These are phyloP conservation scores for Aspergillus sp. DNA, from an alignment of 2,329 filamentous ascomycete genomes.

Conservation along the genomic window DNA sequence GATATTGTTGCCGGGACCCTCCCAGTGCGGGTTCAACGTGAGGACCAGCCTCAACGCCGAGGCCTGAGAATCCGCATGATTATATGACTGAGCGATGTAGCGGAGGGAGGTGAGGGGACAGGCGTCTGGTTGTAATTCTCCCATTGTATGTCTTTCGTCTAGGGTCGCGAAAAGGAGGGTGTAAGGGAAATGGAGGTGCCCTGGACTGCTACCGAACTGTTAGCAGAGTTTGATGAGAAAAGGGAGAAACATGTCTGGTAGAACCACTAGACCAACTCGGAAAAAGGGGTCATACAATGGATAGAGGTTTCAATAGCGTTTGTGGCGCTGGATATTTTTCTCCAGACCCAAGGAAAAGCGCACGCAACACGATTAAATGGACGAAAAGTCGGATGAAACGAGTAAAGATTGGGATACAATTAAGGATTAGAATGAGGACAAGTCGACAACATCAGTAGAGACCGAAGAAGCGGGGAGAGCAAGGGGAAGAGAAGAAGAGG, in stretches of 20 bases:
- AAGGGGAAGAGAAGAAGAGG: conserved; percentile 9
- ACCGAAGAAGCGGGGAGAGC: conserved; percentile 8
- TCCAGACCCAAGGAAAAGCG: not conserved
- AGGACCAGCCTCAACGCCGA: conserved; percentile 79
- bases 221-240: not conserved
- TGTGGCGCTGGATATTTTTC: not conserved
- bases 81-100: conserved; percentile 75
- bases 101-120: conserved; percentile 24
- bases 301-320: not conserved
- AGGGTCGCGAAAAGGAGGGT: not conserved
- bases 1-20: conserved; percentile 67
- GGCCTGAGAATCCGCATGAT: conserved; percentile 70
- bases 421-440: conserved; percentile 3
- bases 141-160: conserved; percentile 20
- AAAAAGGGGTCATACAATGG: not conserved
- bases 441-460: conserved; percentile 7
- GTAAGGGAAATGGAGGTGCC: too few relatives aligned
- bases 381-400: not conserved
- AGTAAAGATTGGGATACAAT: not conserved
- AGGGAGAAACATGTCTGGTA: not conserved
- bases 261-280: not conserved
- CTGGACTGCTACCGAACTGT: not conserved
- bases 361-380: not conserved
- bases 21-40: conserved; percentile 81
- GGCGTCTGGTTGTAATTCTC: conserved; percentile 12